Base-by-base conservation (phyloP, 805 yeast species). In the Lipomyces japonicus region DNA sequence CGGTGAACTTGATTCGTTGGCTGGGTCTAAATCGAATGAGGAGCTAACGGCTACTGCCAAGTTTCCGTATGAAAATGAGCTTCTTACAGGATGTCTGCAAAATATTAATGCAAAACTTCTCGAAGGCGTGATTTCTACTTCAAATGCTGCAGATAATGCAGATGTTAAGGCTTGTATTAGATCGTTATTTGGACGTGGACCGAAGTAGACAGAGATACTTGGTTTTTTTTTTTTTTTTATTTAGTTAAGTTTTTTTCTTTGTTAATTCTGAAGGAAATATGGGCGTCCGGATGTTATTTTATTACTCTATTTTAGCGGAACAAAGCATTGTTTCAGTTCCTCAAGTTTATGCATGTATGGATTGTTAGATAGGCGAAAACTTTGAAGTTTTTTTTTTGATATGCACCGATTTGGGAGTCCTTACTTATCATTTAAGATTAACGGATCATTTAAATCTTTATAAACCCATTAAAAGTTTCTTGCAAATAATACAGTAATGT, bases 141-240 rank as follows among this genome's bases (percentile, higher is more conserved):
- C 14, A 14, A 28, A 37, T 14, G 44, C 50, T n/a, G 37, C 25
- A 24, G 45, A 50, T 18, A 50, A 51, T 26, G 47, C 14, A 12
- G 39, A 39, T 25, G 34, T 49, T 36, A 48, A 49, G 39, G 30
- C 32, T 28, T 52, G 57, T 28, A 48, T 52, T 10, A 25, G 36
- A 12, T 42, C 40, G 28, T 28, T 52, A 52, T 37, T 52, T 16
- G 57, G 57, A 26, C 53, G 57, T 22, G 36, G 55, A 3, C 53
- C 56, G 24, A 18, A 31, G 23, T 44, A 34, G 25, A 9, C 22
- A 2, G 18, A 21, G 14, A 12, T 4, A 14, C 5, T 3, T 12
- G 5, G 6, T 18, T 18, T 2, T 32, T 24, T 35, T 39, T 30
- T 24, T 18, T 24, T 16, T 3, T 7, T 22, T 38, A 10, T 28